Evolutionary conservation across 139 green algal genomes (phyloP).

Genomic region (Ettlia oleoabundans): DNA sequence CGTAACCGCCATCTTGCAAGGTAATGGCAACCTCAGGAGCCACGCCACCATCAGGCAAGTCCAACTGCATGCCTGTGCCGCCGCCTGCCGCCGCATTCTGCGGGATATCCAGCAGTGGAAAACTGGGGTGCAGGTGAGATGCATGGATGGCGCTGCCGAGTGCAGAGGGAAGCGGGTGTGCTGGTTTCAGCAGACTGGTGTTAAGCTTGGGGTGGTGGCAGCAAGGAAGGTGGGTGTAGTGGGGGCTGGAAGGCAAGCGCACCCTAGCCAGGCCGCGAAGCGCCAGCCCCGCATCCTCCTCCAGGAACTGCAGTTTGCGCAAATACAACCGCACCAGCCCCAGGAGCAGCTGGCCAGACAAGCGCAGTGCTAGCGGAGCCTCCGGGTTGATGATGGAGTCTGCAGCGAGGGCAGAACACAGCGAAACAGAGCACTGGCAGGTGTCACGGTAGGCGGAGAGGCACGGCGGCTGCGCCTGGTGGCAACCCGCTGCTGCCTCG

Average conservation of each 20-base stretch:
- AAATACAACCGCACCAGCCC: conserved; percentile 94
- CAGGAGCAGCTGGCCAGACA: conserved; percentile 96
- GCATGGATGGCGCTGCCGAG: too few relatives aligned
- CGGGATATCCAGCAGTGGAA: too few relatives aligned
- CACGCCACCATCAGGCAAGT: conserved; percentile 64
- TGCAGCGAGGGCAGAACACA: conserved; percentile 42
- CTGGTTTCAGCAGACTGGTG: too few relatives aligned
- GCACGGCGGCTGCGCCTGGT: background rate
- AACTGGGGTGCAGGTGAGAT: too few relatives aligned
- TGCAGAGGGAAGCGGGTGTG: too few relatives aligned
- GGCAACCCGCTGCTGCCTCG: background rate
- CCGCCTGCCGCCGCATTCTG: conserved; percentile 18
- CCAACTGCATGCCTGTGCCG: conserved; percentile 51
- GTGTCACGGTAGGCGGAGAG: background rate
- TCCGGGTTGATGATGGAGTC: conserved; percentile 95
- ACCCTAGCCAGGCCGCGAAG: conserved; percentile 67
- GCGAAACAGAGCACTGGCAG: background rate
- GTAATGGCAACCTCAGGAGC: conserved; percentile 70
- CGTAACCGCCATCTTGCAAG: conserved; percentile 55
- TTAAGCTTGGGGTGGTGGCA: background rate
- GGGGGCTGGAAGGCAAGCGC: background rate
- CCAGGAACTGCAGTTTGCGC: conserved; percentile 82
- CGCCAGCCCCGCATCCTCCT: conserved; percentile 73
- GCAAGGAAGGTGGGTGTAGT: background rate
- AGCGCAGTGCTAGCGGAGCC: conserved; percentile 90